phyloP scores from a whole-genome alignment of 2,329 filamentous ascomycete species.

The Apiospora arundinis region DNA sequence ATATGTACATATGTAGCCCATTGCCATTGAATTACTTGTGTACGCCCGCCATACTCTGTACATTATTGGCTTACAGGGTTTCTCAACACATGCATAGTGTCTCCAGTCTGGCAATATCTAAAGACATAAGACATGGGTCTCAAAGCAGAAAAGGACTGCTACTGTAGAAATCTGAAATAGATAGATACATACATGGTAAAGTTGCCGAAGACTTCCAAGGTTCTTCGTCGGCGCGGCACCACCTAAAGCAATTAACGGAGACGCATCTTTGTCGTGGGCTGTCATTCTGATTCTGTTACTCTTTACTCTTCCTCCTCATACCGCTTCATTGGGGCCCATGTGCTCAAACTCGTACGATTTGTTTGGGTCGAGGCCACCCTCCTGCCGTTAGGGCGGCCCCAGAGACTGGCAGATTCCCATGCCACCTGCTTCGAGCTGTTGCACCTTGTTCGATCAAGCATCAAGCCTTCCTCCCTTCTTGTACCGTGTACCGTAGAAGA shows the following conservation, averaged over 20 bases:
- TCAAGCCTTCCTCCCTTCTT: background rate
- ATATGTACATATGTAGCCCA: too few species aligned
- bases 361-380: background rate
- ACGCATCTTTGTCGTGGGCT: background rate
- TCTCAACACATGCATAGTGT: too few species aligned
- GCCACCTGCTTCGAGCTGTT: background rate
- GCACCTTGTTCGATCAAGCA: background rate
- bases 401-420: background rate
- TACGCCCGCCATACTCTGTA: too few species aligned
- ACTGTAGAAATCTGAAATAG: too few species aligned
- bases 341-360: constrained; percentile 10
- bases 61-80: too few species aligned
- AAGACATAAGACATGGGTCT: too few species aligned
- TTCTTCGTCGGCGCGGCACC: background rate
- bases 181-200: background rate
- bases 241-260: background rate
- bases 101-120: background rate
- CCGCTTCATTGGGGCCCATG: background rate
- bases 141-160: background rate
- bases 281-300: too few species aligned
- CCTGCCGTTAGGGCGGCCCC: background rate
- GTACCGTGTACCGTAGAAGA: too few species aligned
- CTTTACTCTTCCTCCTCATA: background rate
- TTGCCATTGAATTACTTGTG: too few species aligned
- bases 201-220: background rate